These are phyloP conservation scores for Botrytis cinerea DNA, from an alignment of 2,329 filamentous ascomycete species.

Conservation along the genomic window DNA sequence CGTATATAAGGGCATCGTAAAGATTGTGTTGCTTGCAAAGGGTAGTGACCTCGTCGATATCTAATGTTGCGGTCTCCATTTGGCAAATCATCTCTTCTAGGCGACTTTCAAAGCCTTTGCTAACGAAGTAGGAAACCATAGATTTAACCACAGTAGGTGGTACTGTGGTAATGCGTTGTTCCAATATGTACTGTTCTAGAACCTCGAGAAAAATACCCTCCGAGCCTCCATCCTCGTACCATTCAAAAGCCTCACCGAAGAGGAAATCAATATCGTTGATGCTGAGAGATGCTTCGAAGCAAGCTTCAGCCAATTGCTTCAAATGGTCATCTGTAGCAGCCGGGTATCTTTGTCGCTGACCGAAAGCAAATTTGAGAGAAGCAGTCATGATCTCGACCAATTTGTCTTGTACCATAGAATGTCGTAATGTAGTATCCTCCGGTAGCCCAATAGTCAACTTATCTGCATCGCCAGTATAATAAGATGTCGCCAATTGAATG, in stretches of 20 bases:
- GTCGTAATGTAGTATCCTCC: constrained; percentile 74
- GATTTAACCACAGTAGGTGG: constrained; percentile 85
- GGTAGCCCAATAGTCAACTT: constrained; percentile 93
- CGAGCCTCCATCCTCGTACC: constrained; percentile 76
- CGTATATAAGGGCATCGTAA: constrained; percentile 93
- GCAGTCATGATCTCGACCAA: constrained; percentile 91
- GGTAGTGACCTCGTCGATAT: constrained; percentile 88
- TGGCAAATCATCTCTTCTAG: constrained; percentile 95
- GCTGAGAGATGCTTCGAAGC: constrained; percentile 78
- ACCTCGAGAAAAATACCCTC: constrained; percentile 82
- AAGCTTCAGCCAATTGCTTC: constrained; percentile 76
- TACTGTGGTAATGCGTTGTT: constrained; percentile 70
- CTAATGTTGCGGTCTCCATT: constrained; percentile 85
- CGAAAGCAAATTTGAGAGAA: constrained; percentile 86
- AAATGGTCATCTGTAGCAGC: constrained; percentile 56
- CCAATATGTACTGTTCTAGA: constrained; percentile 84
- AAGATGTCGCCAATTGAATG: constrained; percentile 85
- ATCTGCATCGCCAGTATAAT: constrained; percentile 88
- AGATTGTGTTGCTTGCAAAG: constrained; percentile 90
- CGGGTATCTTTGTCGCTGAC: constrained; percentile 56
- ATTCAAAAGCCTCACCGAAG: constrained; percentile 87
- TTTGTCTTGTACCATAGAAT: constrained; percentile 83
- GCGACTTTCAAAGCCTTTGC: constrained; percentile 70
- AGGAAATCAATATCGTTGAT: constrained; percentile 80
- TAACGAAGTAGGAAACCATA: constrained; percentile 78